These are phyloP conservation scores for Eutrema heterophyllum DNA, from an alignment of 345 rosid species.

Conservation along the genomic window DNA sequence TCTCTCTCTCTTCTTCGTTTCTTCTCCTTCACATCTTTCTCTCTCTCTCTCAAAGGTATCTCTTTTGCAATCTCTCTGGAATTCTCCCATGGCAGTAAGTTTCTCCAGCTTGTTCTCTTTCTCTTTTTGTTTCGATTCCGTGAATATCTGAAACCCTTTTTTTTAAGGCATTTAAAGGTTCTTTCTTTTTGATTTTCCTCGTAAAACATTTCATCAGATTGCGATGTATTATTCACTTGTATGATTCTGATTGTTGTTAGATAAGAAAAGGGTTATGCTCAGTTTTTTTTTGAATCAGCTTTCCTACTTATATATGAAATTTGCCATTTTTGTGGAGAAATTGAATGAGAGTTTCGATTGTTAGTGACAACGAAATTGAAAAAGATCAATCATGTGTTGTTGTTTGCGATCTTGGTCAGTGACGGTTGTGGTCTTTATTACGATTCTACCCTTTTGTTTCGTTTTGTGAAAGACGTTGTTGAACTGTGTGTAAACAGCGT, in stretches of 20 bases:
- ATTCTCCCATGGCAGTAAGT: conserved; percentile 61
- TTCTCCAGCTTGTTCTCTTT: neutral
- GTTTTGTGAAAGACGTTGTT: neutral
- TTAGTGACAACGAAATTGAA: neutral
- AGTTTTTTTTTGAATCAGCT: neutral
- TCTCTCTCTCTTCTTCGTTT: neutral
- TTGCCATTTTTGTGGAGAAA: neutral
- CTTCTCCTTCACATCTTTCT: conserved; percentile 18
- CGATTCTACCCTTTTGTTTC: neutral
- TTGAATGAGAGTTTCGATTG: neutral
- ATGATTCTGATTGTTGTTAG: conserved; percentile 1
- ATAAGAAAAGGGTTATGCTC: neutral
- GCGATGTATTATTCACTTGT: neutral
- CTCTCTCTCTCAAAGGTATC: conserved; percentile 12
- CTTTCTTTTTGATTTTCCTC: neutral
- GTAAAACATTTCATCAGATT: neutral
- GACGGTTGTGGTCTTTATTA: neutral
- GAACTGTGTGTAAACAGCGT: conserved; percentile 44
- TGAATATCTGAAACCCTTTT: neutral
- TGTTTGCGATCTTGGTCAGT: neutral
- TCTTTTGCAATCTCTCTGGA: conserved; percentile 7
- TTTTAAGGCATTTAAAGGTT: neutral
- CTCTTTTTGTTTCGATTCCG: neutral
- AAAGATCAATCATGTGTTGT: neutral
- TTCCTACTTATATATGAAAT: neutral